Conservation (phyloP, 176 grass and related monocot genomes). For the Carex parvula region DNA sequence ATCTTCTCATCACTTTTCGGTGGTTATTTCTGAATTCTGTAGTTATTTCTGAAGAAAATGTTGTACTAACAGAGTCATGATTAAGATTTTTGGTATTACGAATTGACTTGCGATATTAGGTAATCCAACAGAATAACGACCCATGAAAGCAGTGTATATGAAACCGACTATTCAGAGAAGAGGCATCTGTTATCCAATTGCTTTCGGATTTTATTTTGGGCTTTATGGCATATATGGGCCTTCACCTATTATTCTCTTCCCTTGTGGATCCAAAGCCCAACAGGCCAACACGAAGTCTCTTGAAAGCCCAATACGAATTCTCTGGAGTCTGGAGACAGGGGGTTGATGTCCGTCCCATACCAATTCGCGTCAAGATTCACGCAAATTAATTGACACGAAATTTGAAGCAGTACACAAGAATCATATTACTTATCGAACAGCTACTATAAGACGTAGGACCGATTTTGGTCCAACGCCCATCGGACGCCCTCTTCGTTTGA, state of each 20-base stretch:
- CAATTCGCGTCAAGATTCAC: too few relatives aligned
- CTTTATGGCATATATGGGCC: not conserved
- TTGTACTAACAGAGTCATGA: not conserved
- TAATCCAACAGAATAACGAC: not conserved
- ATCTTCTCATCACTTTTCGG: not conserved
- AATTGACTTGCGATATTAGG: not conserved
- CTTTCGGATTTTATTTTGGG: not conserved
- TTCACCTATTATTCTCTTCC: not conserved
- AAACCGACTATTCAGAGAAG: not conserved
- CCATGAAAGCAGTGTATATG: not conserved
- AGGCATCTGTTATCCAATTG: not conserved
- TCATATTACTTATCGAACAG: too few relatives aligned
- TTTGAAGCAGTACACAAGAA: too few relatives aligned
- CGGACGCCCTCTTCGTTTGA: too few relatives aligned
- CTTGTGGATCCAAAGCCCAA: not conserved
- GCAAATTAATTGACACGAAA: too few relatives aligned
- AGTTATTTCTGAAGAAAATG: conserved; percentile 7
- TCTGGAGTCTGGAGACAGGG: not conserved
- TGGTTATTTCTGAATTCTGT: too few relatives aligned
- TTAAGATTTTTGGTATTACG: conserved; percentile 1
- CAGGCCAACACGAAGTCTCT: not conserved
- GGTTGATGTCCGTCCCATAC: too few relatives aligned
- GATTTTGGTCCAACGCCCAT: too few relatives aligned
- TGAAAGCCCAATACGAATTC: not conserved
- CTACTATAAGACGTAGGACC: too few relatives aligned